phyloP scores from a whole-genome alignment of 352 stramenopile species.

The Peronospora destructor region DNA sequence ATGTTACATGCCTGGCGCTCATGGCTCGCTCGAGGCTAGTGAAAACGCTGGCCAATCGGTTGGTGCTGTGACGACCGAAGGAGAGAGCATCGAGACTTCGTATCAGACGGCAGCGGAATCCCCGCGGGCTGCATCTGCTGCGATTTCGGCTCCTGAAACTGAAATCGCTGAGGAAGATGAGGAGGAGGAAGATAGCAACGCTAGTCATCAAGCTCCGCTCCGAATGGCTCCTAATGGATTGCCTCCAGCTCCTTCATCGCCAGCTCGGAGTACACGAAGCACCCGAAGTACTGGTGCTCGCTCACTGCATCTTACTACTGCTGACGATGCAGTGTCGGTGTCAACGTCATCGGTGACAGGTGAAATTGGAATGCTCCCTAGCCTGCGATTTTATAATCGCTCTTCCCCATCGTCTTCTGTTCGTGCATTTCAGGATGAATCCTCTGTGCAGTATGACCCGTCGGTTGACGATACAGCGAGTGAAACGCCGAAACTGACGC shows the following conservation, averaged over 20 bases:
- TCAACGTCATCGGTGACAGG: constrained; percentile 40
- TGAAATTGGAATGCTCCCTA: constrained; percentile 45
- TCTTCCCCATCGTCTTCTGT: constrained; percentile 78
- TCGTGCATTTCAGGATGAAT: constrained; percentile 71
- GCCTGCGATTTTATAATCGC: constrained; percentile 55
- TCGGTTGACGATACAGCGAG: constrained; percentile 62
- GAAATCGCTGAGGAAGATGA: constrained; percentile 50
- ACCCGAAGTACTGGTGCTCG: constrained; percentile 24
- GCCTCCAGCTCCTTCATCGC: constrained; percentile 27
- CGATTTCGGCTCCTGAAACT: constrained; percentile 47
- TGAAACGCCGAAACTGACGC: constrained; percentile 45
- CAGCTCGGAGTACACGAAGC: constrained; percentile 32
- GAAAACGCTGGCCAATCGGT: constrained; percentile 56
- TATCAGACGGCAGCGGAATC: constrained; percentile 65
- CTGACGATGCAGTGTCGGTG: constrained; percentile 35
- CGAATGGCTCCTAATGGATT: constrained; percentile 14
- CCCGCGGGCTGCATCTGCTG: constrained; percentile 35
- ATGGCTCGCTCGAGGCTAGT: constrained; percentile 26
- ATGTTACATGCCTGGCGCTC: constrained; percentile 44
- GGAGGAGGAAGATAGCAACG: constrained; percentile 37
- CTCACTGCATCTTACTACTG: constrained; percentile 29
- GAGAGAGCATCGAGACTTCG: constrained; percentile 45
- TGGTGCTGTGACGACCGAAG: constrained; percentile 64
- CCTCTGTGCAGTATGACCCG: constrained; percentile 56
- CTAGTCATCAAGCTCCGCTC: constrained; percentile 18